Evolutionary conservation across 805 yeast species (phyloP).

Genomic region (Saccharomycopsis selenospora): DNA sequence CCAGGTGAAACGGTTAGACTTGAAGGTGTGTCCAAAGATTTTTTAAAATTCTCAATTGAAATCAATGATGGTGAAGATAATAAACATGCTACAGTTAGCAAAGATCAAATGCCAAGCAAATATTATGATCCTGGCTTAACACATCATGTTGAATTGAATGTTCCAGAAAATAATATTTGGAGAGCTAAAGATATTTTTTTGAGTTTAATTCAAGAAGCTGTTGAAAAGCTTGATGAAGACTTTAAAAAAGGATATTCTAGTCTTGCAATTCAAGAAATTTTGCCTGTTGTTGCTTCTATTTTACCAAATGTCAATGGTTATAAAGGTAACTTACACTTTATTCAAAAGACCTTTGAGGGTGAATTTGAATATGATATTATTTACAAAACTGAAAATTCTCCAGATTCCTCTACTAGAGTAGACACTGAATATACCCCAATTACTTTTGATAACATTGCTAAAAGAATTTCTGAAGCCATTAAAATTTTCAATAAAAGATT

Average conservation of each 20-base stretch:
- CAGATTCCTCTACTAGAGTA: slow-evolving; percentile 28
- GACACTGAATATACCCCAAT: slow-evolving; percentile 13
- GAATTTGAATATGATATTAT: slow-evolving; percentile 66
- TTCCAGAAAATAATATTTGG: slow-evolving; percentile 73
- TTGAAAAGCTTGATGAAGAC: slow-evolving; percentile 37
- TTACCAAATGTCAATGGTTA: slow-evolving; percentile 52
- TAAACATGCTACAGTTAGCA: slow-evolving; percentile 33
- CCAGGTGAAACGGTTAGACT: slow-evolving; percentile 35
- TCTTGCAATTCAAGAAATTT: slow-evolving; percentile 26
- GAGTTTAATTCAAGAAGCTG: slow-evolving; percentile 61
- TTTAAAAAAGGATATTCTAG: slow-evolving; percentile 21
- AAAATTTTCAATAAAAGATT: slow-evolving; percentile 48
- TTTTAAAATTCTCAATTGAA: slow-evolving; percentile 57
- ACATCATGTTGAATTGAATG: slow-evolving; percentile 59
- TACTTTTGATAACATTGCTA: slow-evolving; percentile 28
- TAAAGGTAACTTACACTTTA: slow-evolving; percentile 70
- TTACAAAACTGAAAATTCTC: slow-evolving; percentile 42
- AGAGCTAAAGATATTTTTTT: slow-evolving; percentile 67
- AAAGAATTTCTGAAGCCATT: slow-evolving; percentile 30
- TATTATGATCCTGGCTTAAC: slow-evolving; percentile 51
- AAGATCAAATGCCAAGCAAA: slow-evolving; percentile 30
- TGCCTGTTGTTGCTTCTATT: slow-evolving; percentile 38
- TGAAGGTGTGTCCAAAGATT: slow-evolving; percentile 50
- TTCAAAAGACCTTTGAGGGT: slow-evolving; percentile 73
- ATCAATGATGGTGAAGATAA: slow-evolving; percentile 49